Base-by-base conservation (phyloP, 1,284 basidiomycete species). In the Tilletia caries region DNA sequence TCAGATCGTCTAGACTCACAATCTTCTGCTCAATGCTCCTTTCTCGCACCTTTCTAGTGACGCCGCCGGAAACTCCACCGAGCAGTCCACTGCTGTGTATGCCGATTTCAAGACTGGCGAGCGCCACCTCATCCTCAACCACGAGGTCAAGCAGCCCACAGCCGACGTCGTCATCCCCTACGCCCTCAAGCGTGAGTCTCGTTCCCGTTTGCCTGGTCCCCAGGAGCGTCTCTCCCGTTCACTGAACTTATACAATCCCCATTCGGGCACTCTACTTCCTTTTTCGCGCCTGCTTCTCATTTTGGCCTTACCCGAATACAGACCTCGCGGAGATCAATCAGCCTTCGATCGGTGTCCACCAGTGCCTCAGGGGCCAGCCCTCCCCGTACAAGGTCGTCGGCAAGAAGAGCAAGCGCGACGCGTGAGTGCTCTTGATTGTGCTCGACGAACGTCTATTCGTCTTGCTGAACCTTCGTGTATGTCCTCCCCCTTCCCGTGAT, bases 121-220 rank as follows among this genome's bases (percentile, higher is more conserved):
- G 50, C 48, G 62, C 25, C 65, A 70, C 54, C 27, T 70, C 33
- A 23, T 67, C 62, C 68, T 70, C 48, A 67, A 37, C 64, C 68
- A 70, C 34, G 68, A 70, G 66, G 64, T 65, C 34, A 48, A 70
- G 44, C n/a, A 70, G 66, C n/a, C n/a, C 29, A 67, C 65, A 20
- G 64, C 62, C 46, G n/a, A 70, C 54, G n/a, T 27, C 32, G 65
- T 70, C 33, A 46, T 62, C 18, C 65, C 64, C 29, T 37, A 52
- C 25, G 68, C 64, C 34, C 64, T 67, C 37, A 52, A 60, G 29
- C 54, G 27, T 50, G 48, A 50, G 48, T 44, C 18, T 3, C 48
- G 6, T 50, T 6, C 3, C 33, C 64, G 6, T 6, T 66, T n/a
- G n/a, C n/a, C n/a, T n/a, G n/a, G n/a, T n/a, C n/a, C n/a, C n/a